Evolutionary conservation across 2,329 filamentous ascomycete species (phyloP).

Genomic region (Calonectria multiphialidica): DNA sequence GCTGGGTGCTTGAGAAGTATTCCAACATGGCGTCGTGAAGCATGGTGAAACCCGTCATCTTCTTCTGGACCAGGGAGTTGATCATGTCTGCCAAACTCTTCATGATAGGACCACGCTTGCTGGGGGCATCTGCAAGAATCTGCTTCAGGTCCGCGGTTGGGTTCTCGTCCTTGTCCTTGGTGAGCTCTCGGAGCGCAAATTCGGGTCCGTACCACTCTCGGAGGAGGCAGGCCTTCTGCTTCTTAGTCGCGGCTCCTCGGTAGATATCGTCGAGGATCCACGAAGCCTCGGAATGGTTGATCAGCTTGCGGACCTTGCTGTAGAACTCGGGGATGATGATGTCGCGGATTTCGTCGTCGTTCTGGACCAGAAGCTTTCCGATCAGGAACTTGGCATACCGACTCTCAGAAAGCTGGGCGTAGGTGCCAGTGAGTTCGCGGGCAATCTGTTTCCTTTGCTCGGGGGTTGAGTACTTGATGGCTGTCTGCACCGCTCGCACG

Average conservation of each 20-base stretch:
- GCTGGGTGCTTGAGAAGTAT: slow-evolving; percentile 86
- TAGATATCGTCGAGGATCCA: slow-evolving; percentile 99
- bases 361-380: slow-evolving; percentile 94
- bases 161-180: slow-evolving; percentile 65
- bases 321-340: slow-evolving; percentile 95
- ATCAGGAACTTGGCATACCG: slow-evolving; percentile 98
- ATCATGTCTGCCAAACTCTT: slow-evolving; percentile 87
- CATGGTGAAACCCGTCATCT: slow-evolving; percentile 96
- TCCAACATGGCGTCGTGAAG: slow-evolving; percentile 98
- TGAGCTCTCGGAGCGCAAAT: slow-evolving; percentile 82
- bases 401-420: slow-evolving; percentile 88
- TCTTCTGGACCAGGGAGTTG: slow-evolving; percentile 95
- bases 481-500: slow-evolving; percentile 95
- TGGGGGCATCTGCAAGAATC: slow-evolving; percentile 82
- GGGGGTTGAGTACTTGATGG: slow-evolving; percentile 92
- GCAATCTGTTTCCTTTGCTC: slow-evolving; percentile 91
- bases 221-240: slow-evolving; percentile 87
- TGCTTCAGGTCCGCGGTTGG: slow-evolving; percentile 76
- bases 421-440: slow-evolving; percentile 85
- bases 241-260: slow-evolving; percentile 84
- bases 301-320: slow-evolving; percentile 90
- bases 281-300: slow-evolving; percentile 94
- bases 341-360: slow-evolving; percentile 87
- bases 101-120: slow-evolving; percentile 90
- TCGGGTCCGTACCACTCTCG: slow-evolving; percentile 98